phyloP scores from a whole-genome alignment of 2,329 filamentous ascomycete species.

The Penicillium sp. region DNA sequence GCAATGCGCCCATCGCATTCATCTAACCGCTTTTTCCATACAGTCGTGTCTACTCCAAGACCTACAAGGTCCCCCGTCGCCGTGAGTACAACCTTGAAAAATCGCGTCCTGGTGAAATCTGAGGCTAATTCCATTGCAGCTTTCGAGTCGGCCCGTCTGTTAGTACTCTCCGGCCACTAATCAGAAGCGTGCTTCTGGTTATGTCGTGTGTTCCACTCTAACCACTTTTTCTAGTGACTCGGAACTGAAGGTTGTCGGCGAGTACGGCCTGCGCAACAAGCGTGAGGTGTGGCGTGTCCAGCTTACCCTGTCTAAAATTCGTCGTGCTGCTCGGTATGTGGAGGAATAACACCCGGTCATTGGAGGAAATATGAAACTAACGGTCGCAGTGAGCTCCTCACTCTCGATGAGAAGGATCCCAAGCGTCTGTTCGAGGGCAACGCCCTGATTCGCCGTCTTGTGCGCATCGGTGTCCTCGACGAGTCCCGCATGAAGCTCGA shows the following conservation, averaged over 20 bases:
- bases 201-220: slow-evolving; percentile 75
- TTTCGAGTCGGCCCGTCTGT: slow-evolving; percentile 99
- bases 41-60: slow-evolving; percentile 87
- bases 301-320: slow-evolving; percentile 99
- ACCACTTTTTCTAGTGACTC: slow-evolving; percentile 84
- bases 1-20: slow-evolving; percentile 34
- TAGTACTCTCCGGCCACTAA: slow-evolving; percentile 93
- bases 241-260: slow-evolving; percentile 98
- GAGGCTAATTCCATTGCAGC: slow-evolving; percentile 49
- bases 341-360: slow-evolving; percentile 3
- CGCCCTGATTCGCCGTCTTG: slow-evolving; percentile 98
- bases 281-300: slow-evolving; percentile 99
- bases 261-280: slow-evolving; percentile 99
- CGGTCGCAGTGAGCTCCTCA: slow-evolving; percentile 83
- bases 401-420: slow-evolving; percentile 99
- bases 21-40: slow-evolving; percentile 26
- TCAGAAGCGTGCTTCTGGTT: slow-evolving; percentile 93
- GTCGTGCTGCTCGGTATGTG: slow-evolving; percentile 97
- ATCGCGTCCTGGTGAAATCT: slow-evolving; percentile 1
- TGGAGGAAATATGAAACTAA: neutral
- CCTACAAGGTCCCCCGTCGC: slow-evolving; percentile 96
- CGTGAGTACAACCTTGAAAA: slow-evolving; percentile 47
- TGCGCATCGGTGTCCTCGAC: slow-evolving; percentile 98
- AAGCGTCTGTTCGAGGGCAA: slow-evolving; percentile 99
- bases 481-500: slow-evolving; percentile 99